Evolutionary conservation across 331 rosid genomes (phyloP).

Genomic region (Pyracantha coccinea): DNA sequence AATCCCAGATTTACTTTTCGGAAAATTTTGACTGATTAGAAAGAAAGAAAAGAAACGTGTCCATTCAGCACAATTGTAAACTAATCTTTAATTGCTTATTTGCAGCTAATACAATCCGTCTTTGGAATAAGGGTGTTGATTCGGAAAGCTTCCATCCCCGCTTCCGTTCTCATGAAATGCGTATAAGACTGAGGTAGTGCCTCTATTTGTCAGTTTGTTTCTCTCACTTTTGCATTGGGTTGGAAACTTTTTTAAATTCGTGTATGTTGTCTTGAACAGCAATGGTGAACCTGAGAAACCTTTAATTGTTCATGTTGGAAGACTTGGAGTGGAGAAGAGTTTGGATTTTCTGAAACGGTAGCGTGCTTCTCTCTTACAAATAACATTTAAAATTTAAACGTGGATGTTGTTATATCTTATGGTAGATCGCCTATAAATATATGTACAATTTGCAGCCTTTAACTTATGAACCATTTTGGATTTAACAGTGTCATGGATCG

Average conservation of each 20-base stretch:
- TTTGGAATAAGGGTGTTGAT: conserved; percentile 98
- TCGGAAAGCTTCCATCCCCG: conserved; percentile 87
- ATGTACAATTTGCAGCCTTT: conserved; percentile 4
- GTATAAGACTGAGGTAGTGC: conserved; percentile 61
- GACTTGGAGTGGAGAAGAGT: conserved; percentile 96
- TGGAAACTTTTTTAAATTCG: conserved; percentile 13
- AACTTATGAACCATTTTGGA: conserved; percentile 21
- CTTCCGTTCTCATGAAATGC: conserved; percentile 72
- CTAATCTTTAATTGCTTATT: conserved; percentile 13
- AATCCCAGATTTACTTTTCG: neutral
- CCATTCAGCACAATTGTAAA: neutral
- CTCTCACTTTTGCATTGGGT: neutral
- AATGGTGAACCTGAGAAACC: conserved; percentile 86
- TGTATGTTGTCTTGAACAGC: conserved; percentile 32
- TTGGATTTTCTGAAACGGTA: conserved; percentile 89
- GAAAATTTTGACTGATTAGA: neutral
- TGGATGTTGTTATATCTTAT: neutral
- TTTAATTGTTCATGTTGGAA: conserved; percentile 87
- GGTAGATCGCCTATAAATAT: neutral
- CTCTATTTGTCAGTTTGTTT: conserved; percentile 3
- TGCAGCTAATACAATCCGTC: conserved; percentile 85
- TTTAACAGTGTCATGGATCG: conserved; percentile 72
- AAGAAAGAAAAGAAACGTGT: neutral
- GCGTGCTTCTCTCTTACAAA: conserved; percentile 6
- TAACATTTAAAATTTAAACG: neutral